Percentiles rank a stretch among this genome's conserved stretches.
Evolutionary conservation across 2,329 filamentous ascomycete genomes (phyloP).

Genomic region (Penicillium sp.): DNA sequence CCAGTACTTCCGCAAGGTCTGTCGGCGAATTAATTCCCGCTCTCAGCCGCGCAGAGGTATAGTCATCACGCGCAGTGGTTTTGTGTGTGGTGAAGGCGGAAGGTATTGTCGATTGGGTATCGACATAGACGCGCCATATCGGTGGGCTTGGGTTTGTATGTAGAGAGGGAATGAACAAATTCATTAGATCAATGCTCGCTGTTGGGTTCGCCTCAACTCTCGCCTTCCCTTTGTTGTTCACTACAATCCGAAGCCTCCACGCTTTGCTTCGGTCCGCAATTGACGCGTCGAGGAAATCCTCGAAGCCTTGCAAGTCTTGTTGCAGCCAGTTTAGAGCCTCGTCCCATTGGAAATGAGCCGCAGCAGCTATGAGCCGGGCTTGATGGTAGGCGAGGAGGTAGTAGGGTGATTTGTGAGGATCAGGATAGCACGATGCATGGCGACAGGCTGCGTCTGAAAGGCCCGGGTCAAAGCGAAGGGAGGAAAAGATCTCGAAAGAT

Average conservation of each 20-base stretch:
- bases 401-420: constrained; percentile 57
- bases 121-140: constrained; percentile 54
- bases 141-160: constrained; percentile 10
- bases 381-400: constrained; percentile 80
- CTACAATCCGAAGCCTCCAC: constrained; percentile 41
- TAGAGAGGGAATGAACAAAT: constrained; percentile 29
- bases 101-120: constrained; percentile 51
- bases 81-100: constrained; percentile 79
- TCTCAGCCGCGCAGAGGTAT: constrained; percentile 67
- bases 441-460: constrained; percentile 45
- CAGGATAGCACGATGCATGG: constrained; percentile 37
- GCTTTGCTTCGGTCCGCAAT: constrained; percentile 36
- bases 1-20: constrained; percentile 67
- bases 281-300: constrained; percentile 29
- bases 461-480: constrained; percentile 67
- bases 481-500: constrained; percentile 65
- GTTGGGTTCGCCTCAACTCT: constrained; percentile 36
- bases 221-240: constrained; percentile 33
- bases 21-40: constrained; percentile 52
- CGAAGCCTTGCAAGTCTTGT: constrained; percentile 32
- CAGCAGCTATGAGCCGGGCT: constrained; percentile 69
- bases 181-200: constrained; percentile 25
- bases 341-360: constrained; percentile 51
- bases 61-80: constrained; percentile 72
- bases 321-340: constrained; percentile 33